Base-by-base conservation (phyloP, 2,329 filamentous ascomycete genomes). In the Epichloe scottii region DNA sequence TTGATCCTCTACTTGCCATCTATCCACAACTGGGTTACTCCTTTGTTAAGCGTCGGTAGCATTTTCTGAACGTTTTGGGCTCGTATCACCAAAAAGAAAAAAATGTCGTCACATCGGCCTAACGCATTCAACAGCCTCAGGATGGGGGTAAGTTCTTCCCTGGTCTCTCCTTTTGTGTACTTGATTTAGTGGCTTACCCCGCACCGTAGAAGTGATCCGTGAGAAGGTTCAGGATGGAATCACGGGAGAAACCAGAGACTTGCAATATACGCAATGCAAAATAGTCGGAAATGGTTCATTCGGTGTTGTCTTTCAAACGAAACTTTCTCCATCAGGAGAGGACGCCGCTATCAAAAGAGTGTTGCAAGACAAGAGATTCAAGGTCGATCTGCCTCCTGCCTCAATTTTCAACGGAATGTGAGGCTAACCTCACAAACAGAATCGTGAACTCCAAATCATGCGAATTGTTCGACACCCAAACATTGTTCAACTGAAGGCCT, bases 231-330 rank as follows among this genome's bases (percentile, higher is more conserved):
- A 98, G 71, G 93, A 98, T 77, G 93, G 93, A 67, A 76, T 95
- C 59, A 98, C 93, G 14, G 93, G 93, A 62, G 93, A 98, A 70
- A 95, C 89, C 63, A 85, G 88, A 69, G 93, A 98, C 64, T 82
- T 98, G 72, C 89, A 95, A 68, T 98, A 98, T 71, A 97, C 93
- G 51, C 93, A 97, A 68, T 97, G 91, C 77, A 98, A 98, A 75
- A 97, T 98, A 63, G 93, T 98, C 46, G 93, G 93, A 68, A 98
- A 98, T 73, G 93, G 93, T 60, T 97, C 91, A 37, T 98, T 98
- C 62, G 93, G 93, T 58, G 91, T 98, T 48, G 93, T 98, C 58
- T 98, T 98, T 71, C 93, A 98, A 75, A 98, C 93, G 52, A 97
- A 97, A 75, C 80, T 98, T 63, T 91, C 91, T 55, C 93, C 93